Evolutionary conservation across 2,329 filamentous ascomycete species (phyloP), one percentile per base, ranked within the genome.

Genomic region (Scedosporium apiospermum): DNA sequence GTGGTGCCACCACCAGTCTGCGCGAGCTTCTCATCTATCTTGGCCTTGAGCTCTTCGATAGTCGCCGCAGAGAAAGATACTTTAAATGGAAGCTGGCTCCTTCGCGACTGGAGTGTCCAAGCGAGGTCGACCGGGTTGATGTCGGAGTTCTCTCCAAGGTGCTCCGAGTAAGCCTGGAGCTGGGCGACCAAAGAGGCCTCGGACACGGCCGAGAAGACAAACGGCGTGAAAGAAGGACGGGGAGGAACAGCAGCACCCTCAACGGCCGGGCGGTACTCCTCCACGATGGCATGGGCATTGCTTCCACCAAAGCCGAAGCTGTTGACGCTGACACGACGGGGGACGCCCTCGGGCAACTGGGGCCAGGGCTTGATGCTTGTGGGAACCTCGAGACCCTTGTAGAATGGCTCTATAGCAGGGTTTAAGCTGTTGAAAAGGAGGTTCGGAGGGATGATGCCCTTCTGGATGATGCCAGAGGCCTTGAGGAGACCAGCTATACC

Each of bases 21-120:
- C 77, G 78, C 64, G 74, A 73, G 3, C 61, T 63, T 0, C 68
- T 67, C 60, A 80, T 76, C 6, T 14, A 59, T 73, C 68, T 2
- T 63, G 63, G 18, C 7, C 60, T 51, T 55, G 63, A 18, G 64
- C 63, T 14, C 61, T 41, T 42, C 61, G 64, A 57, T 30, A 58
- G 23, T 70, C 78, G 67, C 79, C 74, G 64, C 78, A 78, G 4
- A 66, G 70, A 16, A 67, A 65, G 5, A 72, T 73, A 1, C 77
- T 77, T 16, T 77, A 77, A 44, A 68, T 73, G 2, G 58, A 60
- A 58, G 70, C 65, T 12, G 74, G 73, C 0, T 78, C 67, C 67
- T 4, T 62, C 64, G 16, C 65, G 55, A 12, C 62, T 68, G 0
- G 62, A 67, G 30, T 64, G 67, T 26, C 62, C 67, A 16, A 64